phyloP scores from a whole-genome alignment of 139 green algal species.

The Asterochloris sp. region DNA sequence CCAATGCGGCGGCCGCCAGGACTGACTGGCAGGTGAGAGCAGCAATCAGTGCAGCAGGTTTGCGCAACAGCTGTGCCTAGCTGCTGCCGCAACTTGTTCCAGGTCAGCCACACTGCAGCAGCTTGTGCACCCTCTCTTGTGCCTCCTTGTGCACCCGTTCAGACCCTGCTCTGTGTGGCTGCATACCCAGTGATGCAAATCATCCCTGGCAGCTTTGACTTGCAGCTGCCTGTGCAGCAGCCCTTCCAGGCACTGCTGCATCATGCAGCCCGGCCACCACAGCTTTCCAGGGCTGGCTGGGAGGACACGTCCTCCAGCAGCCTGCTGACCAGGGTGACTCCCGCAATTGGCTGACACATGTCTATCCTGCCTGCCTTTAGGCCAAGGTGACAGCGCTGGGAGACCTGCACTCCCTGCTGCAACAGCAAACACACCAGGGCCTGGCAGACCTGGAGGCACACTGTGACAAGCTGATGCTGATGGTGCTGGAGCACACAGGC shows the following conservation, averaged over 20 bases:
- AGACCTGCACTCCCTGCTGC: not conserved
- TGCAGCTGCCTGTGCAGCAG: too few species aligned
- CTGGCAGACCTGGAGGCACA: not conserved
- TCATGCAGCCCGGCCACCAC: too few species aligned
- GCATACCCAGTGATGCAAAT: too few species aligned
- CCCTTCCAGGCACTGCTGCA: not conserved
- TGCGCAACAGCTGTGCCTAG: not conserved
- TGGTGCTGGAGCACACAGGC: constrained; percentile 21
- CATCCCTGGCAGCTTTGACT: too few species aligned
- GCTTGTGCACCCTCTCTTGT: too few species aligned
- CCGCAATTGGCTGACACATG: not conserved
- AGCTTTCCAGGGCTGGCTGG: too few species aligned
- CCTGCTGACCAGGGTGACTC: too few species aligned
- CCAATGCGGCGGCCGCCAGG: not conserved
- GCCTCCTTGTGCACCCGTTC: too few species aligned
- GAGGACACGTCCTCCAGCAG: too few species aligned
- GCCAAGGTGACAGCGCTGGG: constrained; percentile 4
- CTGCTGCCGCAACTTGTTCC: not conserved
- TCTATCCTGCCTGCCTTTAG: not conserved
- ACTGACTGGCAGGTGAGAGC: not conserved
- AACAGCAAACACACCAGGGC: not conserved
- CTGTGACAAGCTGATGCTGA: constrained; percentile 12
- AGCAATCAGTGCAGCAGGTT: not conserved
- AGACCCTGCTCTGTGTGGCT: too few species aligned
- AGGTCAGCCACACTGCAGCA: too few species aligned